phyloP scores from a whole-genome alignment of 192 early-diverging fungal species.

The Mycoemilia scoparia region DNA sequence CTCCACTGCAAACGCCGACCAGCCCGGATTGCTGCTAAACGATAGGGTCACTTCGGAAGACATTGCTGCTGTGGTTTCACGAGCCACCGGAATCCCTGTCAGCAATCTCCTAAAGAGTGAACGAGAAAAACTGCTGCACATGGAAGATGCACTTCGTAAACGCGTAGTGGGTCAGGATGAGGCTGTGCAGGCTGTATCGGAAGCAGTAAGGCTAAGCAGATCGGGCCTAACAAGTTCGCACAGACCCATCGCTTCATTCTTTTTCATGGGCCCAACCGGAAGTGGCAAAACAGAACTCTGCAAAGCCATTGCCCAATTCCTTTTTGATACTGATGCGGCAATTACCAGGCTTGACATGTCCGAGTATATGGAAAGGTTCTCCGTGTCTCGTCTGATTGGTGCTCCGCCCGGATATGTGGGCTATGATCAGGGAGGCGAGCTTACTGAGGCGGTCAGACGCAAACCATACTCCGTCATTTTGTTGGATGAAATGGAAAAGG shows the following conservation, averaged over 20 bases:
- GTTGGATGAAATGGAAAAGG: constrained; percentile 72
- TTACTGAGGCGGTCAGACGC: constrained; percentile 61
- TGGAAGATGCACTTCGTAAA: constrained; percentile 37
- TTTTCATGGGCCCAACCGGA: constrained; percentile 73
- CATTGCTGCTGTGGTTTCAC: constrained; percentile 53
- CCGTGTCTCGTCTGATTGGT: constrained; percentile 54
- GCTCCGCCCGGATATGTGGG: constrained; percentile 68
- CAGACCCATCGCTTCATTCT: constrained; percentile 56
- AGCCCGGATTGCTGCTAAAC: constrained; percentile 42
- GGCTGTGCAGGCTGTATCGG: constrained; percentile 45
- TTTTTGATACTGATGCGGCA: constrained; percentile 54
- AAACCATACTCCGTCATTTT: constrained; percentile 62
- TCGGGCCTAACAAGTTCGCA: constrained; percentile 55
- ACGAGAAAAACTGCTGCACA: constrained; percentile 47
- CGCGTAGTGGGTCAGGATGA: constrained; percentile 58
- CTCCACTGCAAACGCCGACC: constrained; percentile 30
- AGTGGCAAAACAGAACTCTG: constrained; percentile 67
- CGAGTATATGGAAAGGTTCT: constrained; percentile 57
- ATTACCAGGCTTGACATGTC: constrained; percentile 67
- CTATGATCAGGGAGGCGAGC: constrained; percentile 55
- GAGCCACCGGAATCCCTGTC: constrained; percentile 68
- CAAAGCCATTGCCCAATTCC: constrained; percentile 54
- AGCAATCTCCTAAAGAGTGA: constrained; percentile 48
- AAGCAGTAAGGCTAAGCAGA: constrained; percentile 58
- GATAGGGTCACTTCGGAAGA: constrained; percentile 64